Evolutionary conservation across 2,329 filamentous ascomycete genomes (phyloP), one percentile per base, ranked within the genome.

Genomic region (Talaromyces sp.): DNA sequence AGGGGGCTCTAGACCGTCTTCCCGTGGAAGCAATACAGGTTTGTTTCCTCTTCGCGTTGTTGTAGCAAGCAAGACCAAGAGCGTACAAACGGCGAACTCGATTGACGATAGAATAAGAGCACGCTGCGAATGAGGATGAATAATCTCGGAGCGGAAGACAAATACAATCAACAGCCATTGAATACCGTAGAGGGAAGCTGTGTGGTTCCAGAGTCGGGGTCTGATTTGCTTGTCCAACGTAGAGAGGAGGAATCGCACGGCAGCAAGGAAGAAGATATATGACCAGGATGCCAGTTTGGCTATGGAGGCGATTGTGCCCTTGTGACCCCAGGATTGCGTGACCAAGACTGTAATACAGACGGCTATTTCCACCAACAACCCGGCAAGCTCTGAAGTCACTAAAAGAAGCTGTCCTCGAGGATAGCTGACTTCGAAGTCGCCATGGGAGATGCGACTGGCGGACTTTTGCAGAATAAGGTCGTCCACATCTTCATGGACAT

Each of bases 11-110:
- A 99, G 86, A 37, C 90, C 90, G 67, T 91, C 92, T 77, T 97
- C 93, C 82, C 93, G 93, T 77, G 97, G 92, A 72, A 98, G 77
- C 54, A 93, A 79, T 13, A 99, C 91, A 3, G 90, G 88, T 77
- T 92, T 95, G 77, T 98, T 98, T 52, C 95, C 95, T 79, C 93
- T 95, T 68, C 95, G 88, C 67, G 92, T 96, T 60, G 88, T 90
- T 64, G 96, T 78, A 50, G 92, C 87, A 74, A 97, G 88, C 54
- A 86, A 76, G 62, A 93, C 88, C 13, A 99, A 84, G 13, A 96
- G 75, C 0, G 90, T 89, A 6, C 86, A 87, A 66, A 98, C 81
- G 1, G 82, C 81, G 73, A 98, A 98, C 71, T 96, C 88, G 66
- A 85, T 78, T 67, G 92, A 88, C 68, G 87, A 83, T 56, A 97